Base-by-base conservation (phyloP, 2,329 filamentous ascomycete genomes). In the Cladosporium sp. region DNA sequence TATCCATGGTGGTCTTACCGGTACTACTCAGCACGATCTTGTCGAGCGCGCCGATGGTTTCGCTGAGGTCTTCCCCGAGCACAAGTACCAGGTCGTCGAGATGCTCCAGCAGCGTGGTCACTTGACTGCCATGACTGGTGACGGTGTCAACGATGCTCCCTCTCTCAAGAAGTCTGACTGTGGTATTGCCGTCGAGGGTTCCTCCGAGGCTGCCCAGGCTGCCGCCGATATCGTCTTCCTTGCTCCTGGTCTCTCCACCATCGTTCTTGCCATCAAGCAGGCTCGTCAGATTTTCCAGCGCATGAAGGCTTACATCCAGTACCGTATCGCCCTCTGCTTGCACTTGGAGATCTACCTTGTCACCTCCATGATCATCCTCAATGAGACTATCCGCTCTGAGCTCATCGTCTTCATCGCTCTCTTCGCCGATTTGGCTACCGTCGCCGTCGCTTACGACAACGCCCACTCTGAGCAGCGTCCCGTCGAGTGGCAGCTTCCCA, bases 321-420 rank as follows among this genome's bases (percentile, higher is more conserved):
- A 91, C 82, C 88, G 89, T 83, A 91, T 91, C 75, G 89, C 89
- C 59, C 85, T 91, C 67, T 91, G 89, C 79, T 81, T 91, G 68
- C 89, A 91, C 77, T 82, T 91, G 73, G 89, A 91, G 79, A 87
- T 92, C 76, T 92, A 92, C 83, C 83, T 92, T 28, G 88, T 89
- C 72, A 89, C 88, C 67, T 90, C 89, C 37, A 91, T 91, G 88
- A 88, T 91, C 78, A 91, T 91, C 81, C 86, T 92, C 80, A 89
- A 91, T 82, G 89, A 92, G 82, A 91, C 89, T 68, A 85, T 92
- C 76, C 84, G 85, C 69, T 86, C 86, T 68, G 87, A 91, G 69
- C 85, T 92, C 52, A 89, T 92, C 73, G 90, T 92, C 78, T 92
- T 92, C 84, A 87, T 92, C 70, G 90, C 90, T 67, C 83, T 92